Base-by-base conservation (phyloP, 352 stramenopile species). In the Phytopythium oedochilum region DNA sequence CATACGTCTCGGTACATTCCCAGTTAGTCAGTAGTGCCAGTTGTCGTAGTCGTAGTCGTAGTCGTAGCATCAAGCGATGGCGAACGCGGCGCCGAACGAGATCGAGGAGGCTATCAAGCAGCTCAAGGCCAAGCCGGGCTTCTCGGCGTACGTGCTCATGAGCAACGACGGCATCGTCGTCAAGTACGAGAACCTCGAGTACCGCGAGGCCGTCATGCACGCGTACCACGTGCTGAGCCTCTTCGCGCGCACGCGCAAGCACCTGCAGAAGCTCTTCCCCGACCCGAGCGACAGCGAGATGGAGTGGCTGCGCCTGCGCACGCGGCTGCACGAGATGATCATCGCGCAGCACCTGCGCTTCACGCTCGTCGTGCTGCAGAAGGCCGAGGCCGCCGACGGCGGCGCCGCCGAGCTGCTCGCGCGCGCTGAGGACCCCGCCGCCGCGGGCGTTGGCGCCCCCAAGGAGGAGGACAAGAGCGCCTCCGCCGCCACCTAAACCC, bases 141-240 rank as follows among this genome's bases (percentile, higher is more conserved):
- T 97, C 63, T 77, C 76, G 53, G 81, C 80, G 46, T 97, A 96
- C 66, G 75, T 97, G 38, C 75, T 97, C 62, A 94, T 96, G 79
- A 97, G 92, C 78, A 97, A 97, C 60, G 89, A 97, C 60, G 89
- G 89, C 53, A 96, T 97, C 58, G 85, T 97, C 15, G 89, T 97
- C 73, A 92, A 95, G 71, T 94, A 92, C 71, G 87, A 96, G 63
- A 91, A 97, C 64, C 78, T 96, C 60, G 73, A 92, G 60, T 96
- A 97, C 73, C 85, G 94, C 55, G 83, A 84, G 59, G 89, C 89
- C n/a, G 82, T 96, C 52, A 95, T 96, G 72, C 83, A 96, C 62
- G 83, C 89, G 45, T 92, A 96, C 72, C 89, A 96, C 71, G 89
- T 97, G 53, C 83, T 92, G 22, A 78, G 89, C 51, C 68, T 97